Conservation (phyloP, 2,329 filamentous ascomycete species). For the Mycosphaerella arachidis region DNA sequence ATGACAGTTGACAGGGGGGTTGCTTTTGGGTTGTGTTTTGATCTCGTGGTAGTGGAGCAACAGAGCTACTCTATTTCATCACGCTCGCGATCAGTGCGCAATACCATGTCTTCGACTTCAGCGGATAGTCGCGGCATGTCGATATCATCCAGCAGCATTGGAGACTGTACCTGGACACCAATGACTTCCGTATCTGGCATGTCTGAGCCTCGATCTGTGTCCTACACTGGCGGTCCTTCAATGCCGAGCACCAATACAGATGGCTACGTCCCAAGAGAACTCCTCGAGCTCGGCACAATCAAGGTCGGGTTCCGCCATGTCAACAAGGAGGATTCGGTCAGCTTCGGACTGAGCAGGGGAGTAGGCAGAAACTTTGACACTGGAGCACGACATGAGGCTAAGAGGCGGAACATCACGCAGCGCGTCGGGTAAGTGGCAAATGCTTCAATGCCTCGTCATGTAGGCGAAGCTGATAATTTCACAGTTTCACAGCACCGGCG, state of each 20-base stretch:
- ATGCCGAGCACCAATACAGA: background rate
- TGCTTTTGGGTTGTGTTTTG: background rate
- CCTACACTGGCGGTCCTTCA: background rate
- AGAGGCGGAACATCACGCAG: background rate
- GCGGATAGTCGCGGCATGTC: background rate
- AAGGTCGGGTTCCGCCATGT: constrained; percentile 13
- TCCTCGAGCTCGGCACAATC: constrained; percentile 11
- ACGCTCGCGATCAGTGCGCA: background rate
- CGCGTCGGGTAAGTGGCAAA: background rate
- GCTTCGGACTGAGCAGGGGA: background rate
- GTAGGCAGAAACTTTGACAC: background rate
- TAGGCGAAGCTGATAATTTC: background rate
- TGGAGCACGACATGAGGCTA: background rate
- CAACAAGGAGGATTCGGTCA: constrained; percentile 6
- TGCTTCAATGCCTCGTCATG: too few species aligned
- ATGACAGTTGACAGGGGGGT: background rate
- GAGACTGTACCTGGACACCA: background rate
- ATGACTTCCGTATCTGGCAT: background rate
- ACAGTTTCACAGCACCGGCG: background rate
- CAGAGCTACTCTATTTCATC: constrained; percentile 3
- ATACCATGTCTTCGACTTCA: background rate
- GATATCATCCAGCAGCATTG: background rate
- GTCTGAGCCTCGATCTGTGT: background rate
- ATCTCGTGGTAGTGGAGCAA: constrained; percentile 2
- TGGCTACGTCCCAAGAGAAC: background rate